A percentile compares a stretch with the other conserved stretches of the same genome.
These are phyloP conservation scores for Wickerhamomyces canadensis DNA, from an alignment of 805 yeast genomes.

Conservation along the genomic window DNA sequence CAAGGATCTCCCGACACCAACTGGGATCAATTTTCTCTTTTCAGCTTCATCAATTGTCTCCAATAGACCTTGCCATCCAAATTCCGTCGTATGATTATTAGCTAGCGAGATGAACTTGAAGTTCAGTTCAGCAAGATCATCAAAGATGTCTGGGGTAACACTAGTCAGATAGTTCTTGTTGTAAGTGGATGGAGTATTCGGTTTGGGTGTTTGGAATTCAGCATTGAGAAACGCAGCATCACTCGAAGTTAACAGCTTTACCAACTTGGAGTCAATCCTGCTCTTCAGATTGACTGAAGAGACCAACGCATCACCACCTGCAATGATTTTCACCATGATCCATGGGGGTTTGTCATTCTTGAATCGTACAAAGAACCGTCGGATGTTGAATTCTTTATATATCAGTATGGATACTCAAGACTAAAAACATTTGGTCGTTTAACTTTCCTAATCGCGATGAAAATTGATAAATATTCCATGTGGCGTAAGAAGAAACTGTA, in stretches of 20 bases:
- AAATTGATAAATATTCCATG: too few relatives aligned
- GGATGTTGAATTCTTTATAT: too few relatives aligned
- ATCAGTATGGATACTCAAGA: too few relatives aligned
- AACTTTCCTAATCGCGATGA: too few relatives aligned
- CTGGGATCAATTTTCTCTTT: conserved; percentile 19
- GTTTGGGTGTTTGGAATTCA: conserved; percentile 25
- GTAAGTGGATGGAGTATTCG: conserved; percentile 22
- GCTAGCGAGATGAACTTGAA: conserved; percentile 22
- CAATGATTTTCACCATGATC: conserved; percentile 15
- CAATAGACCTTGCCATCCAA: conserved; percentile 22
- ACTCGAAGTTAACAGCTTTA: conserved; percentile 16
- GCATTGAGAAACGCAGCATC: conserved; percentile 25
- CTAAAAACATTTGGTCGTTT: too few relatives aligned
- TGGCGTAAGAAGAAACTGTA: too few relatives aligned
- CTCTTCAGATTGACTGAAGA: conserved; percentile 22
- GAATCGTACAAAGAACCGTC: too few relatives aligned
- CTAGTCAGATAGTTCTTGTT: conserved; percentile 24
- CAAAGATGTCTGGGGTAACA: conserved; percentile 20
- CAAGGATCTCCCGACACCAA: conserved; percentile 25
- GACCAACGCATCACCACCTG: conserved; percentile 26
- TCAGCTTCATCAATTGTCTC: conserved; percentile 23
- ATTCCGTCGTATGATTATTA: conserved; percentile 25
- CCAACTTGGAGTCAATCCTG: conserved; percentile 23
- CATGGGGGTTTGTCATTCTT: too few relatives aligned
- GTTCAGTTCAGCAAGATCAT: conserved; percentile 22